Evolutionary conservation across 1,284 basidiomycete species (phyloP).

Genomic region (Bjerkandera adusta): DNA sequence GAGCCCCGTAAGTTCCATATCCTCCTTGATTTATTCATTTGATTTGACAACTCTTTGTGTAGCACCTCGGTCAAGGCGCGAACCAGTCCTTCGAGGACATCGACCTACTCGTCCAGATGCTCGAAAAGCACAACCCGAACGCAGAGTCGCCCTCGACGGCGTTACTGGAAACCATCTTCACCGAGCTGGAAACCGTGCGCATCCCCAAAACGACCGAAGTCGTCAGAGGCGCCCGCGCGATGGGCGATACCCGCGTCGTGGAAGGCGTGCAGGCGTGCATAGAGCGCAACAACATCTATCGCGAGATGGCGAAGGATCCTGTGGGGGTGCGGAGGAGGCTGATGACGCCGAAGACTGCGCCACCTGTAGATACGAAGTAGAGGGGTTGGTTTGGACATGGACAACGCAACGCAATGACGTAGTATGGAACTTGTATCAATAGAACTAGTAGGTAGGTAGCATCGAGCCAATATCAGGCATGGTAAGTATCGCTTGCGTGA

Average conservation of each 20-base stretch:
- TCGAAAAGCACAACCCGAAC: conserved; percentile 33
- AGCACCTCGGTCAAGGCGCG: conserved; percentile 50
- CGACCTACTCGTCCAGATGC: conserved; percentile 36
- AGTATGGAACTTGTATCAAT: too few species aligned
- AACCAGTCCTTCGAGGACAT: conserved; percentile 47
- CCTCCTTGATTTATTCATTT: background rate
- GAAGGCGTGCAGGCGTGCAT: conserved; percentile 19
- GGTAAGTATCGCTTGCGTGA: background rate
- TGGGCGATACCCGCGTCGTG: conserved; percentile 36
- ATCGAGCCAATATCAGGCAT: background rate
- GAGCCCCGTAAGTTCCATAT: conserved; percentile 24
- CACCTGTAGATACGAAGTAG: background rate
- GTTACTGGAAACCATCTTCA: conserved; percentile 31
- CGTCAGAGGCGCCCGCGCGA: conserved; percentile 35
- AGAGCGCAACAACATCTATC: background rate
- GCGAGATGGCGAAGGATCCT: background rate
- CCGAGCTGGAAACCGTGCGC: conserved; percentile 28
- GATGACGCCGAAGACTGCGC: background rate
- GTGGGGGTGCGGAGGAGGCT: conserved; percentile 25
- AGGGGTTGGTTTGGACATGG: background rate
- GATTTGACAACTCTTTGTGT: background rate
- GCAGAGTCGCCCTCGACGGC: conserved; percentile 28
- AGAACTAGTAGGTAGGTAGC: background rate
- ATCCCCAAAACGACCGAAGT: conserved; percentile 31
- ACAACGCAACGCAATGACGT: background rate